Evolutionary conservation across 768 basidiomycete species (phyloP).

Genomic region (Calocera viscosa): DNA sequence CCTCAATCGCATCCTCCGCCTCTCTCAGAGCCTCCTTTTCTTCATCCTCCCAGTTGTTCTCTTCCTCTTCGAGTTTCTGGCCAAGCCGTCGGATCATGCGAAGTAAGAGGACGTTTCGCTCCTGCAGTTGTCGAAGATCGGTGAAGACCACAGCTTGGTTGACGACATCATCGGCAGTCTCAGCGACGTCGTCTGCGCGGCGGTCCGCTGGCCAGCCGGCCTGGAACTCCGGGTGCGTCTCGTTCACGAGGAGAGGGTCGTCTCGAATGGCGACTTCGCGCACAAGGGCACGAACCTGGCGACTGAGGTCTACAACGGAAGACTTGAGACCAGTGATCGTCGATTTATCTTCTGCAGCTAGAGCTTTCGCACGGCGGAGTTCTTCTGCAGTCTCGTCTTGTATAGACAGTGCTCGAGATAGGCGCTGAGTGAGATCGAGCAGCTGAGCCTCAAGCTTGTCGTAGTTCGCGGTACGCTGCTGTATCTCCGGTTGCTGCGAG

Average conservation of each 20-base stretch:
- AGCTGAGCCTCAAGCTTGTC: slow-evolving; percentile 71
- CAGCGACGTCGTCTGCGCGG: slow-evolving; percentile 30
- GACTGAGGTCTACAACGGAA: slow-evolving; percentile 70
- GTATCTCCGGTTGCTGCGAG: slow-evolving; percentile 70
- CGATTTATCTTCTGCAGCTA: not conserved
- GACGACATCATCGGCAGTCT: slow-evolving; percentile 70
- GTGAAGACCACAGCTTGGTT: slow-evolving; percentile 80
- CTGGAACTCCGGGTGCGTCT: slow-evolving; percentile 40
- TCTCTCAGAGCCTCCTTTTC: slow-evolving; percentile 71
- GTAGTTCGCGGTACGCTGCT: slow-evolving; percentile 82
- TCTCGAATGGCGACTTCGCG: slow-evolving; percentile 71
- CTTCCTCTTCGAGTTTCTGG: slow-evolving; percentile 70
- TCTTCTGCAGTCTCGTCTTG: slow-evolving; percentile 60
- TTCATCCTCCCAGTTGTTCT: slow-evolving; percentile 57
- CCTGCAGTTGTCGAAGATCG: slow-evolving; percentile 66
- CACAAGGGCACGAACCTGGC: slow-evolving; percentile 68
- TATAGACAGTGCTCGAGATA: slow-evolving; percentile 59
- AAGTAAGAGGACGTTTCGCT: slow-evolving; percentile 82
- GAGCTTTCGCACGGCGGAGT: slow-evolving; percentile 15
- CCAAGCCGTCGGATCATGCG: slow-evolving; percentile 74
- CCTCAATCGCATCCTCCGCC: slow-evolving; percentile 76
- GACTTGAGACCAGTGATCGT: not conserved
- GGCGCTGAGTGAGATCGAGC: slow-evolving; percentile 64
- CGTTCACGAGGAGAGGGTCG: slow-evolving; percentile 67
- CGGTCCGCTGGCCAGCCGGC: slow-evolving; percentile 30